Evolutionary conservation across 1,139 yeast genomes (phyloP), one percentile per base, ranked within the genome.

Genomic region (Sugiyamaella sp.): DNA sequence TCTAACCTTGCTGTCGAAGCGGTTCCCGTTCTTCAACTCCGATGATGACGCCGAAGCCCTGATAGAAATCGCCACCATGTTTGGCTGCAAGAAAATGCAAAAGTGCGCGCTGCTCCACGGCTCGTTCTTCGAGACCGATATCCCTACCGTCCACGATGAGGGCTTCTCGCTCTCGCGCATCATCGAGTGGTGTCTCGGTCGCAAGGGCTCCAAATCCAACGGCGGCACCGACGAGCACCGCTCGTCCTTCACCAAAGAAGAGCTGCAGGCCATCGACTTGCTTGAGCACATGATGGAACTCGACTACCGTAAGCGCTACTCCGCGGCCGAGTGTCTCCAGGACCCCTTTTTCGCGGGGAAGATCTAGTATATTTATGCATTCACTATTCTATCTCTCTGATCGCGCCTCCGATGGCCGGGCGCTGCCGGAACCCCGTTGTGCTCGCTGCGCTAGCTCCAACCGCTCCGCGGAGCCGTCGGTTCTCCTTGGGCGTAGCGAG

Each of bases 11-110:
- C 68, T 90, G 35, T 69, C 87, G 1, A 73, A 91, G 57, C 77
- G 93, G 60, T 89, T 89, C 68, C 97, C 97, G 1, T 81, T 91
- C 60, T 89, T 90, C 73, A 88, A 85, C 65, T 89, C 97, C 2
- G 83, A 88, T 1, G 98, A 93, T 71, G 99, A 93, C 67, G 82
- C 86, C 1, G 98, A 93, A 66, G 97, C 99, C 0, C 70, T 93
- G 49, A 78, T 90, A 38, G 99, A 93, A 68, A 74, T 91, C 45
- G 84, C 96, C 0, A 75, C 85, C n/a, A 76, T 95, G 2, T 91
- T 89, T 72, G 99, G 99, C 1, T 71, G 80, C 51, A 81, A 80
- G n/a, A 81, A 80, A 60, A 78, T 93, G 78, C 82, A 82, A 59
- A 80, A 81, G 60, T 84, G 91, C 63, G 96, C 97, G 3, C 80